Evolutionary conservation across 306 rosid species (phyloP).

Genomic region (Argentina anserina): DNA sequence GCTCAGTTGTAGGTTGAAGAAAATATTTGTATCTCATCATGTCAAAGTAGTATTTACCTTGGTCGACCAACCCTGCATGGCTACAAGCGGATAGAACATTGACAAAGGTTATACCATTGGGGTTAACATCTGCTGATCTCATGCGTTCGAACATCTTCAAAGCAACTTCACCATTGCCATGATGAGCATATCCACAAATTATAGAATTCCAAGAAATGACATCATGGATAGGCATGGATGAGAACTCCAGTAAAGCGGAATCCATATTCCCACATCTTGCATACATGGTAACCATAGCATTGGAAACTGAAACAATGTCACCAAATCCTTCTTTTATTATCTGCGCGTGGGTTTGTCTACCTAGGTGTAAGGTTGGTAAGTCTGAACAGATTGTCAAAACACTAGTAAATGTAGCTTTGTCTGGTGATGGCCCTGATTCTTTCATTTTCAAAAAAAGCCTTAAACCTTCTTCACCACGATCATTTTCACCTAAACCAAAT

Average conservation of each 20-base stretch:
- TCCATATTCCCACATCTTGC: constrained; percentile 55
- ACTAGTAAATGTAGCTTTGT: constrained; percentile 46
- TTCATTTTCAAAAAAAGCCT: constrained; percentile 46
- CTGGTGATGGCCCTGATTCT: constrained; percentile 35
- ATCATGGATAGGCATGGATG: constrained; percentile 36
- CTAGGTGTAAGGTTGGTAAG: constrained; percentile 39
- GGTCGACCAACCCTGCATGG: constrained; percentile 45
- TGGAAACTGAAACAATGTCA: constrained; percentile 37
- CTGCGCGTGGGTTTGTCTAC: constrained; percentile 43
- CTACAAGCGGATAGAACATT: constrained; percentile 55
- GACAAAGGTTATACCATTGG: constrained; percentile 47
- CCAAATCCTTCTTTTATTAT: constrained; percentile 34
- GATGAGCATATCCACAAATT: constrained; percentile 47
- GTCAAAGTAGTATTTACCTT: constrained; percentile 35
- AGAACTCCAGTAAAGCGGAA: constrained; percentile 40
- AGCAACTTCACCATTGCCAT: constrained; percentile 43
- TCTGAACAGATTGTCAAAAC: constrained; percentile 46
- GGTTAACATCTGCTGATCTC: constrained; percentile 32
- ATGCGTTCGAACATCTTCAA: constrained; percentile 42
- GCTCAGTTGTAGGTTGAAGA: constrained; percentile 42
- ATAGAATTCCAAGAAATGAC: constrained; percentile 55
- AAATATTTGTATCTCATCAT: constrained; percentile 33
- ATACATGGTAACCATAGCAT: constrained; percentile 53
- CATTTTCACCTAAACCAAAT: constrained; percentile 49
- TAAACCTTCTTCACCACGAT: constrained; percentile 43